These are phyloP conservation scores for Thalassiosira livingstoniorum DNA, from an alignment of 352 stramenopile genomes.

Conservation along the genomic window DNA sequence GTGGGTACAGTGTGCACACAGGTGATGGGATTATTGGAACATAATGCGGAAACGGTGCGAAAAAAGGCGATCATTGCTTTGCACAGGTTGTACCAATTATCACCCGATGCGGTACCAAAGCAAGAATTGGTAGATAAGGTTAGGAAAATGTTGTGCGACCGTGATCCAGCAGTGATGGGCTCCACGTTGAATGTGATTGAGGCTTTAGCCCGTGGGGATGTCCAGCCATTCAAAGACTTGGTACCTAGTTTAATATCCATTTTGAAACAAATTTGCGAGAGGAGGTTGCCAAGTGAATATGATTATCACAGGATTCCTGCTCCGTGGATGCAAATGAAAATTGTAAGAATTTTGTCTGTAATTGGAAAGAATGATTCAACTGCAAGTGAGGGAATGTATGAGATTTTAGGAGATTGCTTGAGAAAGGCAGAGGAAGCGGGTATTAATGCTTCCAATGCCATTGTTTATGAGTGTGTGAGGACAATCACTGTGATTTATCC, in stretches of 20 bases:
- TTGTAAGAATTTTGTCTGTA: slow-evolving; percentile 96
- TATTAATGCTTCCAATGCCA: slow-evolving; percentile 99
- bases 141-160: slow-evolving; percentile 96
- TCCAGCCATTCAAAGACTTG: slow-evolving; percentile 97
- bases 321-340: slow-evolving; percentile 99
- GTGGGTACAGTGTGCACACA: slow-evolving; percentile 92
- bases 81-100: slow-evolving; percentile 98
- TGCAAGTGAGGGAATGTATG: slow-evolving; percentile 98
- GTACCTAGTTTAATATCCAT: slow-evolving; percentile 99
- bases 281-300: slow-evolving; percentile 97
- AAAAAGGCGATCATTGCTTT: slow-evolving; percentile 99
- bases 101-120: slow-evolving; percentile 92
- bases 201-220: slow-evolving; percentile 76
- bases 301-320: slow-evolving; percentile 99
- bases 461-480: slow-evolving; percentile 99
- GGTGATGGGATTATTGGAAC: slow-evolving; percentile 94
- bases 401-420: slow-evolving; percentile 98
- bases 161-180: slow-evolving; percentile 98
- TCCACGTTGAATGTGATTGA: slow-evolving; percentile 87
- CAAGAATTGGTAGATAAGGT: slow-evolving; percentile 91
- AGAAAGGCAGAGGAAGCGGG: slow-evolving; percentile 95
- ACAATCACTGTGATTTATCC: slow-evolving; percentile 99
- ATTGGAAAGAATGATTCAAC: slow-evolving; percentile 90
- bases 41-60: slow-evolving; percentile 96
- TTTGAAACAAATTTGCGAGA: slow-evolving; percentile 99